Conservation (phyloP, 805 yeast species). For the Millerago galiae region DNA sequence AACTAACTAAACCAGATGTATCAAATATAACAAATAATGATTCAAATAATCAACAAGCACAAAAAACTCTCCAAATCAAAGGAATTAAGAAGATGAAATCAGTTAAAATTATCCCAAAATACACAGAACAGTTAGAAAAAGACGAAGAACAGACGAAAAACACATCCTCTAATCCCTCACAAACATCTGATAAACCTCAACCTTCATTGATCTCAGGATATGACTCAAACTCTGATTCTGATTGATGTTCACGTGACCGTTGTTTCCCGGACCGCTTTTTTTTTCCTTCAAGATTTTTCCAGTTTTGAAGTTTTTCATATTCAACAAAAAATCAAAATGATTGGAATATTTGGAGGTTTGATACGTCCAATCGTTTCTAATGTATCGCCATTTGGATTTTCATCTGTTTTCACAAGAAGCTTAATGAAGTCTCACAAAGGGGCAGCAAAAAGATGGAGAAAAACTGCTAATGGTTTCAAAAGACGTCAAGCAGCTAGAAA, state of each 20-base stretch:
- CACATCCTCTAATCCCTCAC: no score
- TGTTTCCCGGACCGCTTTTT: background rate
- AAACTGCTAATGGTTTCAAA: conserved; percentile 60
- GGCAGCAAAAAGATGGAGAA: conserved; percentile 81
- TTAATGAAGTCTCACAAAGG: conserved; percentile 76
- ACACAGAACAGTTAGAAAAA: background rate
- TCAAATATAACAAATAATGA: background rate
- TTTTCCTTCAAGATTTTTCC: no score
- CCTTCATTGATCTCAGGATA: conserved; percentile 4
- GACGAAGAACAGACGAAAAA: background rate
- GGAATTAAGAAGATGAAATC: background rate
- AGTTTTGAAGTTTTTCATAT: background rate
- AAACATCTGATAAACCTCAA: background rate
- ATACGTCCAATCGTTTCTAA: conserved; percentile 3
- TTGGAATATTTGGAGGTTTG: conserved; percentile 8
- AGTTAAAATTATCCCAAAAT: background rate
- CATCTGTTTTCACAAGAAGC: conserved; percentile 24
- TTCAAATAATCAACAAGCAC: background rate
- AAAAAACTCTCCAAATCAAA: background rate
- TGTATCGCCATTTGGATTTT: background rate
- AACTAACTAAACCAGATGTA: background rate
- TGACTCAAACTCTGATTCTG: conserved; percentile 15
- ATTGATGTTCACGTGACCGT: background rate
- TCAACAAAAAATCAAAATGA: conserved; percentile 3
- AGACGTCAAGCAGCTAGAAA: conserved; percentile 79